A percentile compares a stretch with the other conserved stretches of the same genome.
These are phyloP conservation scores for Pseudonitzschia multiseries DNA, from an alignment of 108 stramenopile species.

Conservation along the genomic window DNA sequence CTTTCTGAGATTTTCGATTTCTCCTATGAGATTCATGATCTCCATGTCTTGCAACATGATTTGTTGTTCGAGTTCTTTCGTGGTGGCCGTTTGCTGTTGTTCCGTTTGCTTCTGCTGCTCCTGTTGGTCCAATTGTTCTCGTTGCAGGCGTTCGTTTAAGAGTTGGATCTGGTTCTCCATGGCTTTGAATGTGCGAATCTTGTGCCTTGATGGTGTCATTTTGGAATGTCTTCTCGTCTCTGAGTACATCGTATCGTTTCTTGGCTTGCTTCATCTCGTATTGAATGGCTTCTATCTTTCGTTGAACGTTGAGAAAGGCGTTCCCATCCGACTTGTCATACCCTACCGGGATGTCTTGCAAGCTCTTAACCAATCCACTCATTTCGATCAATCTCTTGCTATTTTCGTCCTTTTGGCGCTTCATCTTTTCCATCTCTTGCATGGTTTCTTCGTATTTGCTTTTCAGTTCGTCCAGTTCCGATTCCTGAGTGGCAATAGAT, in stretches of 20 bases:
- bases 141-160: slow-evolving; percentile 6
- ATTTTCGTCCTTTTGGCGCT: slow-evolving; percentile 16
- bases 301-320: slow-evolving; percentile 19
- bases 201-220: slow-evolving; percentile 23
- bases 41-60: slow-evolving; percentile 11
- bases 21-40: slow-evolving; percentile 6
- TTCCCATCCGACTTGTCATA: slow-evolving; percentile 8
- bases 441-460: slow-evolving; percentile 33
- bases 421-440: slow-evolving; percentile 25
- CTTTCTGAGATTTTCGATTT: neutral
- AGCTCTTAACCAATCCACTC: slow-evolving; percentile 22
- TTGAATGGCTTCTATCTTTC: slow-evolving; percentile 32
- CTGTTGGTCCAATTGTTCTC: neutral
- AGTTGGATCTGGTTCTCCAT: slow-evolving; percentile 26
- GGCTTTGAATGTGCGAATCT: slow-evolving; percentile 21
- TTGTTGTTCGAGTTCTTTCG: slow-evolving; percentile 6
- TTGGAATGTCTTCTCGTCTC: slow-evolving; percentile 22
- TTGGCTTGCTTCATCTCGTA: slow-evolving; percentile 20
- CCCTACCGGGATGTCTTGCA: slow-evolving; percentile 25
- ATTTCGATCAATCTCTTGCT: slow-evolving; percentile 31
- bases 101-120: neutral
- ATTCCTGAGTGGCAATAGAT: neutral
- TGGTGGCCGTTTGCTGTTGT: neutral
- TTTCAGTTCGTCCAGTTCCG: slow-evolving; percentile 1
- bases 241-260: slow-evolving; percentile 22